Evolutionary conservation across 768 basidiomycete genomes (phyloP), one percentile per base, ranked within the genome.

Genomic region (Phanerochaete sordida): DNA sequence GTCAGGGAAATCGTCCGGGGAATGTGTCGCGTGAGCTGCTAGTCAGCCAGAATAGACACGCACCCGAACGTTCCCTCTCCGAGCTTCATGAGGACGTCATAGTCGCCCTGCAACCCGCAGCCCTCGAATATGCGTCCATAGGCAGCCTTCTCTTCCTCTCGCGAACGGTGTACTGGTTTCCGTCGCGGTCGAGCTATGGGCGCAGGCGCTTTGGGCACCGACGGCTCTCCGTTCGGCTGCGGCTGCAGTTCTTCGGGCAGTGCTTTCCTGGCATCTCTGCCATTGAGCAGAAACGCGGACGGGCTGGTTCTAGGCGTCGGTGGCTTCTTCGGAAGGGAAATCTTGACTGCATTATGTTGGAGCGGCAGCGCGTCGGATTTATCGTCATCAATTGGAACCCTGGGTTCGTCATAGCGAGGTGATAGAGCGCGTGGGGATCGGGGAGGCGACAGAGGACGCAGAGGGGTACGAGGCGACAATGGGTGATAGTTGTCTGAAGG

Each of bases 11-110:
- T 24, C 28, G 46, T 43, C 61, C 58, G 26, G 58, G n/a, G n/a
- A 27, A 45, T 33, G 39, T 19, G 11, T 43, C 39, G 4, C 39
- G 39, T 43, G 28, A 48, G 9, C 27, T 26, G 5, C 24, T 28
- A 23, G 6, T 3, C 13, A 48, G 27, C 47, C 47, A 23, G 24
- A 23, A 48, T 5, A 19, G 4, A 19, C 21, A 84, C 88, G 48
- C 72, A 93, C 90, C 95, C 96, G 73, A 98, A 98, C 27, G 96
- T 98, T 3, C 96, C 96, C 72, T 98, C 96, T 37, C 96, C 96
- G 16, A 98, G 76, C 74, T 98, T 97, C 2, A 87, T 88, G 44
- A 88, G 87, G 15, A 87, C 79, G 57, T 87, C 84, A 70, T 97
- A 98, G 64, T 91, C 91, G 16, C 75, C 75, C 63, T 95, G 83